Evolutionary conservation across 177 flowering plant genomes (phyloP).

Genomic region (Vitis hybrid): DNA sequence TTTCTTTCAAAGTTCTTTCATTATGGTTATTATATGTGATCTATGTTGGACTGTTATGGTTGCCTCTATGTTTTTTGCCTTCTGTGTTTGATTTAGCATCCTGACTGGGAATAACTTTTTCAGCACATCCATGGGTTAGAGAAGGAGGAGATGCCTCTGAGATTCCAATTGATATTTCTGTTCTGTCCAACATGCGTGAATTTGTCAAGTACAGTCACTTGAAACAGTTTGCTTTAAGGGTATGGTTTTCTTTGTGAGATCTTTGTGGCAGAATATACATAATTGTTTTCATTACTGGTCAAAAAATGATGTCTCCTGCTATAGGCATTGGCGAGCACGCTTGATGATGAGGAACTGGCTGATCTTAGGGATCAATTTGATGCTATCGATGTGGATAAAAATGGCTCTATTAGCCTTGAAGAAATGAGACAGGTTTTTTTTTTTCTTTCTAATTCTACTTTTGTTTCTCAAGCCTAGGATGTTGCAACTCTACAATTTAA

Average conservation of each 20-base stretch:
- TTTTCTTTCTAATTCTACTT: slow-evolving; percentile 12
- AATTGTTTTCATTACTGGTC: neutral
- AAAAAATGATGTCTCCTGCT: slow-evolving; percentile 9
- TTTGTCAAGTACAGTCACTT: slow-evolving; percentile 96
- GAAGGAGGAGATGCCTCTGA: slow-evolving; percentile 99
- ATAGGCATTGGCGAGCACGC: slow-evolving; percentile 92
- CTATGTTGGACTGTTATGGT: too few relatives aligned
- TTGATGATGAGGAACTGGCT: slow-evolving; percentile 78
- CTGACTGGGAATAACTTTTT: slow-evolving; percentile 11
- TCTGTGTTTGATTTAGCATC: neutral
- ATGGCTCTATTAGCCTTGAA: slow-evolving; percentile 91
- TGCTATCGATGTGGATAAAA: slow-evolving; percentile 96
- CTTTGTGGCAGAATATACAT: neutral
- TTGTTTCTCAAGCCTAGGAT: too few relatives aligned
- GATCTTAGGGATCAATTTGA: slow-evolving; percentile 93
- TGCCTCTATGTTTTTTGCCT: too few relatives aligned
- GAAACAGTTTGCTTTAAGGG: slow-evolving; percentile 95
- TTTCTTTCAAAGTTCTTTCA: neutral
- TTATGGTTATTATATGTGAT: neutral
- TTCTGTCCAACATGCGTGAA: slow-evolving; percentile 84
- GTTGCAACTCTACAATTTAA: neutral
- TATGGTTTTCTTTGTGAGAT: slow-evolving; percentile 21
- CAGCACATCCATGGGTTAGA: slow-evolving; percentile 98
- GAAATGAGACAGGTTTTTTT: slow-evolving; percentile 89
- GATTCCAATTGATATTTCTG: slow-evolving; percentile 95